phyloP scores from a whole-genome alignment of 208 protist species.

The Wallacemonas sp. region DNA sequence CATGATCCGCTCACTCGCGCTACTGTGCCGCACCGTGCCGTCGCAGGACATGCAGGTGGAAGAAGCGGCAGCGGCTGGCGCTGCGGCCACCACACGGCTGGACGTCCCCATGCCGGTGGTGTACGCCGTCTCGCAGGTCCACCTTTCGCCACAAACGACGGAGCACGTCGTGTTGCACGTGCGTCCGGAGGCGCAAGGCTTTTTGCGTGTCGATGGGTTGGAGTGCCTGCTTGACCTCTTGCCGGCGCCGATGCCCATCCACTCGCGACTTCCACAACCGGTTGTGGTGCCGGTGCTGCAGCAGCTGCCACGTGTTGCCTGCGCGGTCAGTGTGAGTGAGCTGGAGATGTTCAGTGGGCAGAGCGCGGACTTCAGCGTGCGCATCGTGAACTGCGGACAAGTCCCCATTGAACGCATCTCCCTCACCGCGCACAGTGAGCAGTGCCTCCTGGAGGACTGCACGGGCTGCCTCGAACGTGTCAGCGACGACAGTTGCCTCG shows the following conservation, averaged over 20 bases:
- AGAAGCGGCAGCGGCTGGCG: not conserved
- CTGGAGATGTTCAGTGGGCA: conserved; percentile 84
- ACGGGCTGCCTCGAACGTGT: conserved; percentile 74
- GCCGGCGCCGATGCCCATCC: conserved; percentile 24
- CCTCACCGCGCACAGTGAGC: conserved; percentile 77
- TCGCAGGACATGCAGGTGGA: not conserved
- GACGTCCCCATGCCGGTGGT: conserved; percentile 36
- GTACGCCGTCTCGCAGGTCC: conserved; percentile 60
- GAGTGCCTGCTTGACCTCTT: conserved; percentile 39
- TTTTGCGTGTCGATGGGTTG: conserved; percentile 63
- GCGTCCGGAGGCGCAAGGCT: conserved; percentile 59
- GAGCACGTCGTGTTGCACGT: conserved; percentile 61
- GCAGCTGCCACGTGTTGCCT: conserved; percentile 73
- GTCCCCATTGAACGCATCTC: conserved; percentile 64
- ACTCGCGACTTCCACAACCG: conserved; percentile 16
- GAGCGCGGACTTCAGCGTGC: conserved; percentile 57
- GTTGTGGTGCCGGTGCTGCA: conserved; percentile 71
- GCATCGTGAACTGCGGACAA: conserved; percentile 67
- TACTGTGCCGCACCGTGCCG: conserved; percentile 40
- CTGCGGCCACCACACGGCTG: no score
- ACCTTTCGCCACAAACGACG: conserved; percentile 45
- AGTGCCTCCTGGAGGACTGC: conserved; percentile 82
- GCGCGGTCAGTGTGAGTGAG: conserved; percentile 64
- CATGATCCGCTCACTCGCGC: conserved; percentile 42
- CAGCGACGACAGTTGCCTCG: conserved; percentile 31